Evolutionary conservation across 176 grass and related monocot species (phyloP), one percentile per base, ranked within the genome.

Genomic region (Oryza brachyantha): DNA sequence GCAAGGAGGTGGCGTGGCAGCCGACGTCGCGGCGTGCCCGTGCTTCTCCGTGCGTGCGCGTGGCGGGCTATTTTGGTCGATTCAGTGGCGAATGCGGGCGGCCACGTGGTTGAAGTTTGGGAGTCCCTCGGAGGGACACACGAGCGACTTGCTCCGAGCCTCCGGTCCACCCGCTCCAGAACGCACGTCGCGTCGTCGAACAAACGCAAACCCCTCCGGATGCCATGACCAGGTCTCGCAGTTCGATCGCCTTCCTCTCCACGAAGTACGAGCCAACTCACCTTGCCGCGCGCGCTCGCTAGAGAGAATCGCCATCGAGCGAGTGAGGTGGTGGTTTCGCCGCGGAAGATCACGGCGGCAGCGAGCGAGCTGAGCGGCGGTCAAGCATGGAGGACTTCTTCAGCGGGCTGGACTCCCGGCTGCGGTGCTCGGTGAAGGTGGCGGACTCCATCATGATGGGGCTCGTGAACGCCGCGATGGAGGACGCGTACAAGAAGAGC

Each of bases 391-490:
- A 94, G 76, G 70, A 58, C 22, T 85, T 94, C 84, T 85, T 86
- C 77, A 38, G 66, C 50, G 82, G 75, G 17, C 85, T 94, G 29
- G 83, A 88, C 43, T 66, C 68, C 28, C 79, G 75, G 14, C 45
- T 90, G 62, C 81, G 81, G 59, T 43, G 25, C n/a, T 85, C 85
- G 12, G 85, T 84, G 38, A 88, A 83, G 76, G 76, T 80, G 43
- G 82, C 80, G 3, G 92, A 91, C 75, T 94, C 92, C 29, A 86
- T 90, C 79, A 88, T 94, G 80, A 76, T 91, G 76, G 92, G 86
- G 64, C 83, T 91, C 5, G 88, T 94, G 24, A 87, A 91, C 75
- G 87, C 86, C 1, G 86, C 92, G 5, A 94, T 90, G 85, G 83
- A 91, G 71, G 79, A 86, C 60, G 92, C 88, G 0, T 83, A 91